A percentile compares a stretch with the other conserved stretches of the same genome.
Evolutionary conservation across 2,329 filamentous ascomycete species (phyloP).

Genomic region (Tolypocladium pustulatum): DNA sequence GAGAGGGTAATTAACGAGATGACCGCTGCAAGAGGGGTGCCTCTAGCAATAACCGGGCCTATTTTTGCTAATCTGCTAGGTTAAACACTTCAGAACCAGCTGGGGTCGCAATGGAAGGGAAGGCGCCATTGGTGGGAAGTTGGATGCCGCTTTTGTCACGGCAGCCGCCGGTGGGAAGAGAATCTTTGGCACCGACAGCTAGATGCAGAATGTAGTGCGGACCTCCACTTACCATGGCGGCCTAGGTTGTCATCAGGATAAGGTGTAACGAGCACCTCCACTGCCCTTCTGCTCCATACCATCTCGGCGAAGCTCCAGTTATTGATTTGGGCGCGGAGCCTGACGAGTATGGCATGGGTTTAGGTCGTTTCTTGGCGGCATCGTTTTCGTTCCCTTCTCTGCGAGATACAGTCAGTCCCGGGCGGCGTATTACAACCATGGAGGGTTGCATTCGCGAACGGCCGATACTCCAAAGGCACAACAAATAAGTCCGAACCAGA

Average conservation of each 20-base stretch:
- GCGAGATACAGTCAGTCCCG: neutral
- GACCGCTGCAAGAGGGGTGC: neutral
- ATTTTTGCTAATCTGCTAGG: neutral
- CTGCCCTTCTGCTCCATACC: neutral
- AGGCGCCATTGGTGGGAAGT: neutral
- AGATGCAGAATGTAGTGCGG: neutral
- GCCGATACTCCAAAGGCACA: neutral
- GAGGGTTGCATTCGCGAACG: neutral
- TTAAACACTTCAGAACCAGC: neutral
- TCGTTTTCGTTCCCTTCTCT: neutral
- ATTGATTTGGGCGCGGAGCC: neutral
- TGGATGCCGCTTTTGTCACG: neutral
- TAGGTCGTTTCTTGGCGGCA: neutral
- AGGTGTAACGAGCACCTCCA: neutral
- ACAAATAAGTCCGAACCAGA: too few species aligned
- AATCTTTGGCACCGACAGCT: neutral
- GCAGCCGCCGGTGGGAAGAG: neutral
- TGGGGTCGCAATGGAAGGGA: neutral
- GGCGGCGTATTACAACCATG: neutral
- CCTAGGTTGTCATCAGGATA: neutral
- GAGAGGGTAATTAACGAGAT: neutral
- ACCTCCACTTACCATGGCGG: neutral
- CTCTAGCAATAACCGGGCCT: neutral
- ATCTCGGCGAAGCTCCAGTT: neutral
- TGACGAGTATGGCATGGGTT: neutral